A percentile compares a stretch with the other conserved stretches of the same genome.
Conservation (phyloP, 768 basidiomycete species). For the Guyanaporus albipodus region DNA sequence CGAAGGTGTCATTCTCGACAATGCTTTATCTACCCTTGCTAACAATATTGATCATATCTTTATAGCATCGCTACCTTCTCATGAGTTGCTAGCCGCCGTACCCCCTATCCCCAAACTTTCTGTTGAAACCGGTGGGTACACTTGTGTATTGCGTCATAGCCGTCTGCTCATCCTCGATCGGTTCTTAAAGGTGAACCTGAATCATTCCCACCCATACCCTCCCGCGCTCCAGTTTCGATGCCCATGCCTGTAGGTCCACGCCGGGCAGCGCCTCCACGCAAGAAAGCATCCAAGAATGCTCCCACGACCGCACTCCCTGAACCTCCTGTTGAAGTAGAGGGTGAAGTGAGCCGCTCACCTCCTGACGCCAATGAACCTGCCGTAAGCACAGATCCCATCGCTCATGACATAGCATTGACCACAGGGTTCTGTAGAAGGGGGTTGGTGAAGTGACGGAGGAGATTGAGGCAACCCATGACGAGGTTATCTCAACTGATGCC, state of each 20-base stretch:
- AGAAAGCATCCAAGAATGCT: constrained; percentile 54
- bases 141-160: neutral
- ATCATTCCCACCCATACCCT: constrained; percentile 29
- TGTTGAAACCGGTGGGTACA: constrained; percentile 18
- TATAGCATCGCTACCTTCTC: constrained; percentile 14
- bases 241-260: constrained; percentile 72
- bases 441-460: constrained; percentile 3
- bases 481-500: neutral
- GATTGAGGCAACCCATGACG: neutral
- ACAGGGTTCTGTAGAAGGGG: constrained; percentile 15
- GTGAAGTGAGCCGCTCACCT: neutral
- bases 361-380: constrained; percentile 4
- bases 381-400: constrained; percentile 1
- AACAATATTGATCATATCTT: neutral
- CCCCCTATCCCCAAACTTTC: constrained; percentile 2
- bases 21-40: constrained; percentile 3
- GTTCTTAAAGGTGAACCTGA: constrained; percentile 17
- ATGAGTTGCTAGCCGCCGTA: constrained; percentile 2
- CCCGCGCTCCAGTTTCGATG: constrained; percentile 54
- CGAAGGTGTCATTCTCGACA: constrained; percentile 16
- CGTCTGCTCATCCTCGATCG: constrained; percentile 6
- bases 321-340: constrained; percentile 20
- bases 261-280: constrained; percentile 71
- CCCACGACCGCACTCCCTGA: constrained; percentile 31
- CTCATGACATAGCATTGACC: constrained; percentile 1